These are phyloP conservation scores for Pittosporum tobira DNA, from an alignment of 129 eudicot genomes.

Conservation along the genomic window DNA sequence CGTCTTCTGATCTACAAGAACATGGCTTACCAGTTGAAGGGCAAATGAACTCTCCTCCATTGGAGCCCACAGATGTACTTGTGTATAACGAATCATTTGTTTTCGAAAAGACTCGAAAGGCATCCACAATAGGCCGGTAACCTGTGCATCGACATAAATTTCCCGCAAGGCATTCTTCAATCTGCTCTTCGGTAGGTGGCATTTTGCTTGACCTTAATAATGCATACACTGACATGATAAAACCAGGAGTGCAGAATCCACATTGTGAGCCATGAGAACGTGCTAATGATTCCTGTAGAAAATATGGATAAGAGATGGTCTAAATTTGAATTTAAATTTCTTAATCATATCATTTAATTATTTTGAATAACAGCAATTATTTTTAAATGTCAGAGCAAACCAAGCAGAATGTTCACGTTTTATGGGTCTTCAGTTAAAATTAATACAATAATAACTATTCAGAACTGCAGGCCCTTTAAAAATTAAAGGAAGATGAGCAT, in stretches of 20 bases:
- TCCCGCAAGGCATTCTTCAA: constrained; percentile 96
- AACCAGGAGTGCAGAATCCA: constrained; percentile 99
- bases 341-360: no score
- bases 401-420: no score
- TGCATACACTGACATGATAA: constrained; percentile 96
- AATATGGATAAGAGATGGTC: not conserved
- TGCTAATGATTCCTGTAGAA: constrained; percentile 70
- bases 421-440: no score
- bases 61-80: constrained; percentile 19
- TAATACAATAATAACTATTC: not conserved
- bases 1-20: constrained; percentile 53
- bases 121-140: constrained; percentile 89
- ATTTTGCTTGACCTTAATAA: constrained; percentile 62
- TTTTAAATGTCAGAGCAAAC: no score
- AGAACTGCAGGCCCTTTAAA: not conserved
- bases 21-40: constrained; percentile 98
- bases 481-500: not conserved
- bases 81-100: constrained; percentile 70
- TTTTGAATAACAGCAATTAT: no score
- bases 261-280: constrained; percentile 89
- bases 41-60: constrained; percentile 53
- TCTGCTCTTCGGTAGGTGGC: constrained; percentile 77
- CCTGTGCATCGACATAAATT: constrained; percentile 98
- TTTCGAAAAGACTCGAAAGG: constrained; percentile 88
- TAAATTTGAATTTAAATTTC: no score